These are phyloP conservation scores for Fusarium clavum DNA, from an alignment of 2,329 filamentous ascomycete genomes.

Conservation along the genomic window DNA sequence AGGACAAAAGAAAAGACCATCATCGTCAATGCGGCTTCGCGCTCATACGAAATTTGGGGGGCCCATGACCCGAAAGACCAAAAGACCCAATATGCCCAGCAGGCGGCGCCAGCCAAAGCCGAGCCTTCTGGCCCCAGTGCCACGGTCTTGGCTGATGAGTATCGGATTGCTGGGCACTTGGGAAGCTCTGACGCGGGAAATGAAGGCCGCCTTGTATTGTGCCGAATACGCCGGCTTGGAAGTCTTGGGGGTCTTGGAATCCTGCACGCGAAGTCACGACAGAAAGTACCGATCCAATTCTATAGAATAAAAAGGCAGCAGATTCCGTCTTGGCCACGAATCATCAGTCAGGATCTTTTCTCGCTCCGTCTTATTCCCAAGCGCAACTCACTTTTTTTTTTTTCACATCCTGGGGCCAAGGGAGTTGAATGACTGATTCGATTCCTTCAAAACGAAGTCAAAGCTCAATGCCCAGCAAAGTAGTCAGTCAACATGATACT, in stretches of 20 bases:
- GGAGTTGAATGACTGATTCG: not conserved
- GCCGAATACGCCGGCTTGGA: constrained; percentile 46
- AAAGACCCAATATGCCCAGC: constrained; percentile 28
- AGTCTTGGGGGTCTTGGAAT: constrained; percentile 43
- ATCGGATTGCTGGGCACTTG: constrained; percentile 38
- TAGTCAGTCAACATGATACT: constrained; percentile 10
- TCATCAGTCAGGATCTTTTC: constrained; percentile 16
- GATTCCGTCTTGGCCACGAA: constrained; percentile 22
- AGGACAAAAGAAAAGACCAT: constrained; percentile 23
- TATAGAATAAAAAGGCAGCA: constrained; percentile 19
- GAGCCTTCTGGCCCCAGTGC: constrained; percentile 40
- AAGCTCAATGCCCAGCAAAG: constrained; percentile 28
- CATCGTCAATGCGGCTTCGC: constrained; percentile 14
- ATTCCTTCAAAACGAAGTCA: constrained; percentile 11
- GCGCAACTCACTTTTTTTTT: constrained; percentile 3
- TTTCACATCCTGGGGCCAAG: not conserved
- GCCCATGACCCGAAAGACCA: constrained; percentile 24
- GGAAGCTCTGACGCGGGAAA: constrained; percentile 39
- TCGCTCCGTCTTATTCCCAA: not conserved
- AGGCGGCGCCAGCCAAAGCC: constrained; percentile 28
- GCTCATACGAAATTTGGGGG: constrained; percentile 10
- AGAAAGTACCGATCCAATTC: constrained; percentile 4
- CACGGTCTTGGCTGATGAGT: constrained; percentile 46
- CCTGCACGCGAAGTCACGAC: constrained; percentile 25
- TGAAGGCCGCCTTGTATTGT: constrained; percentile 43